Percentiles rank a stretch among this genome's conserved stretches.
phyloP scores from a whole-genome alignment of 2,329 filamentous ascomycete species.

The Coniochaeta sp. region DNA sequence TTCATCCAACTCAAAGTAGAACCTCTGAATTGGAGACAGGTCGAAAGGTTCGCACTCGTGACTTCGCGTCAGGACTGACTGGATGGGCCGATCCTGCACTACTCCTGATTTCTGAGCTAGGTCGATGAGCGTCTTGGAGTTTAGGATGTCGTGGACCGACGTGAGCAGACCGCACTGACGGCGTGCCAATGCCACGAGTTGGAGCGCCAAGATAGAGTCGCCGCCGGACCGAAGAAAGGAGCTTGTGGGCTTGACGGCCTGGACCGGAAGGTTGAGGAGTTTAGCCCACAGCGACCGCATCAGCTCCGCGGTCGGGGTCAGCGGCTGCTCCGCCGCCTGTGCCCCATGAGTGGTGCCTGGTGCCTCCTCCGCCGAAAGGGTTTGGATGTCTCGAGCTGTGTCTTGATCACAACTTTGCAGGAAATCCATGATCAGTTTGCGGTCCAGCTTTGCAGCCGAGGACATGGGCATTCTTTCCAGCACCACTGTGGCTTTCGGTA shows the following conservation, averaged over 20 bases:
- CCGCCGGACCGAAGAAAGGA: slow-evolving; percentile 26
- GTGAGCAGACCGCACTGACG: slow-evolving; percentile 27
- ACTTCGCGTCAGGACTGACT: background rate
- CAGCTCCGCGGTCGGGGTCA: slow-evolving; percentile 1
- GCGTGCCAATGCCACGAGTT: slow-evolving; percentile 33
- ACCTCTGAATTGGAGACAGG: slow-evolving; percentile 34
- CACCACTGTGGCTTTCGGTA: slow-evolving; percentile 13
- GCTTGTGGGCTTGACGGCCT: slow-evolving; percentile 11
- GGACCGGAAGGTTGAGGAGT: slow-evolving; percentile 24
- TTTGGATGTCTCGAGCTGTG: background rate
- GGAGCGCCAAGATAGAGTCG: slow-evolving; percentile 39
- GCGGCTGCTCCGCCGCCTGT: background rate
- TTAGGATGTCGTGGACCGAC: slow-evolving; percentile 35
- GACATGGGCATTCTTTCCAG: background rate
- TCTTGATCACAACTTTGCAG: background rate
- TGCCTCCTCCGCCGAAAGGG: background rate
- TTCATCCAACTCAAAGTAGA: slow-evolving; percentile 16
- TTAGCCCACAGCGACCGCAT: slow-evolving; percentile 26
- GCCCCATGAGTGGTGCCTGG: background rate
- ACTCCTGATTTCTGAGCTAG: background rate
- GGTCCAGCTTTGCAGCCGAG: background rate
- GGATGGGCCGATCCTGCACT: background rate
- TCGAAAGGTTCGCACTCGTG: slow-evolving; percentile 22
- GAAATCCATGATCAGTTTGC: background rate
- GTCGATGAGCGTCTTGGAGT: slow-evolving; percentile 12